Evolutionary conservation across 768 basidiomycete species (phyloP).

Genomic region (Mycena alexandri): DNA sequence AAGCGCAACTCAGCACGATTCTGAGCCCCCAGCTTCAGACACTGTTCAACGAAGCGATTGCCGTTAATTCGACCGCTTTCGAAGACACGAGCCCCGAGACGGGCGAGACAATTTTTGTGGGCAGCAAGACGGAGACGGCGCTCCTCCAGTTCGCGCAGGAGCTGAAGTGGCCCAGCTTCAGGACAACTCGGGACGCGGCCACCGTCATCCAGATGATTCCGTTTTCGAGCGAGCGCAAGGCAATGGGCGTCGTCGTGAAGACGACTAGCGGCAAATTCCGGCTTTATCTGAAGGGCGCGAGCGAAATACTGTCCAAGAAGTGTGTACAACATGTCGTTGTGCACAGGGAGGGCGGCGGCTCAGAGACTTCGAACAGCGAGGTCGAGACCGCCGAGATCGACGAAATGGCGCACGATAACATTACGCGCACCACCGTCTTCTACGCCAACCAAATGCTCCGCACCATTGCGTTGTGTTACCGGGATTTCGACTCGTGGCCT

Average conservation of each 20-base stretch:
- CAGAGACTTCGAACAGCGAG: slow-evolving; percentile 38
- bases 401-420: slow-evolving; percentile 80
- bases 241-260: slow-evolving; percentile 92
- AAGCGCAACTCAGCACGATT: slow-evolving; percentile 72
- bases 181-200: slow-evolving; percentile 69
- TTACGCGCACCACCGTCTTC: slow-evolving; percentile 94
- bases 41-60: slow-evolving; percentile 87
- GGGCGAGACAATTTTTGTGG: slow-evolving; percentile 76
- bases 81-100: slow-evolving; percentile 79
- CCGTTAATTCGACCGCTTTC: slow-evolving; percentile 95
- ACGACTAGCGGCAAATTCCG: slow-evolving; percentile 68
- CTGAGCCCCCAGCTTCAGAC: slow-evolving; percentile 71
- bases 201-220: slow-evolving; percentile 89
- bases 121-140: slow-evolving; percentile 96
- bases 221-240: slow-evolving; percentile 93
- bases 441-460: slow-evolving; percentile 97
- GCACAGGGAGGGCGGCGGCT: slow-evolving; percentile 46
- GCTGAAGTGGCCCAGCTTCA: slow-evolving; percentile 82
- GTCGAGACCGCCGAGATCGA: slow-evolving; percentile 76
- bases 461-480: slow-evolving; percentile 94
- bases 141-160: slow-evolving; percentile 88
- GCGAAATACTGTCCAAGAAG: slow-evolving; percentile 88
- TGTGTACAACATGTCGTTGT: slow-evolving; percentile 84
- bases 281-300: slow-evolving; percentile 92
- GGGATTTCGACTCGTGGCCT: slow-evolving; percentile 90